Evolutionary conservation across 169 alveolate species (phyloP).

Genomic region (Condylostoma magnum): DNA sequence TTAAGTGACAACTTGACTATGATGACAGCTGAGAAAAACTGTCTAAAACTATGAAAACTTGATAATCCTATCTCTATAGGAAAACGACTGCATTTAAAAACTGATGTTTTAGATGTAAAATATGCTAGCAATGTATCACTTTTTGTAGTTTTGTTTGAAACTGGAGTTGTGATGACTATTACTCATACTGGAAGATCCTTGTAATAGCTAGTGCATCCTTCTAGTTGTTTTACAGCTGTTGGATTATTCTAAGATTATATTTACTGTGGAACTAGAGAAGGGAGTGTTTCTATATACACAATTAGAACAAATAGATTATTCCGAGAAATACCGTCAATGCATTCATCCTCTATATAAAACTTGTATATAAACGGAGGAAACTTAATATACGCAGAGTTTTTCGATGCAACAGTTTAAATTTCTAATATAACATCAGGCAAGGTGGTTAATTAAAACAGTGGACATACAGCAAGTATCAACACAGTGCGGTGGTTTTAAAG

Average conservation of each 20-base stretch:
- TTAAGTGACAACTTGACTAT: not conserved
- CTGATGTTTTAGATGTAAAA: not conserved
- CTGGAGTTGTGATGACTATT: not conserved
- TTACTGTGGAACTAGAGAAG: constrained; percentile 15
- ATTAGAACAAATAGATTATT: not conserved
- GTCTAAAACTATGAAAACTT: constrained; percentile 16
- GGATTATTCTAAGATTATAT: not conserved
- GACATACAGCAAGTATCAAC: not conserved
- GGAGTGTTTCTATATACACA: not conserved
- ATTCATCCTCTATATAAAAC: not conserved
- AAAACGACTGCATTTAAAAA: constrained; percentile 28
- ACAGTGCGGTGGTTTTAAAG: constrained; percentile 7
- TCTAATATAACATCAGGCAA: constrained; percentile 2
- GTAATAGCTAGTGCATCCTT: not conserved
- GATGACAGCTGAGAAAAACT: not conserved
- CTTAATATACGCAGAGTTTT: not conserved
- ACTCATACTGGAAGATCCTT: constrained; percentile 15
- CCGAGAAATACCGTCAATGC: constrained; percentile 16
- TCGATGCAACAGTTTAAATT: constrained; percentile 18
- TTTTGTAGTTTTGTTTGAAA: not conserved
- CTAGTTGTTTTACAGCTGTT: not conserved
- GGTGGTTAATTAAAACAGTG: constrained; percentile 3
- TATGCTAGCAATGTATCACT: not conserved
- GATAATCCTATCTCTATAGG: not conserved
- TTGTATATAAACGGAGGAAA: not conserved